These are phyloP conservation scores for Lepiota venenata DNA, from an alignment of 768 basidiomycete genomes.

Conservation along the genomic window DNA sequence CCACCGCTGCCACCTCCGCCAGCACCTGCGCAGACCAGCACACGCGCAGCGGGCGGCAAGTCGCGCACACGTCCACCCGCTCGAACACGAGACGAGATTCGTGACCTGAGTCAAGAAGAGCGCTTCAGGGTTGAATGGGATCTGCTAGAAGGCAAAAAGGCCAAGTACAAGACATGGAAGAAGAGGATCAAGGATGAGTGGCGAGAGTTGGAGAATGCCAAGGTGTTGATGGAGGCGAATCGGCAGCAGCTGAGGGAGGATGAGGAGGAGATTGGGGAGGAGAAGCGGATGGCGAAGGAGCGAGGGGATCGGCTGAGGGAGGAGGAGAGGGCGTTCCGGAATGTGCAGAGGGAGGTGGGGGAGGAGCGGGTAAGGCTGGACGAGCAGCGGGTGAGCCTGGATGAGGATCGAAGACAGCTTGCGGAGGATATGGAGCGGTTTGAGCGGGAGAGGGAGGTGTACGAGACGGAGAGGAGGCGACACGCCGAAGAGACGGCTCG, in stretches of 20 bases:
- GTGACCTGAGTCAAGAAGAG: not conserved
- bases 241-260: constrained; percentile 10
- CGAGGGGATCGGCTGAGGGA: not conserved
- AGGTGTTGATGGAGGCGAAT: constrained; percentile 12
- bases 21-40: not conserved
- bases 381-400: constrained; percentile 6
- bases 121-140: constrained; percentile 11
- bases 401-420: constrained; percentile 1
- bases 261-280: constrained; percentile 1
- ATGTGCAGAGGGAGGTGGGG: constrained; percentile 6
- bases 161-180: constrained; percentile 12
- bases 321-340: constrained; percentile 1
- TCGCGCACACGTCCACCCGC: not conserved
- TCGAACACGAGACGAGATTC: constrained; percentile 1
- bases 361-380: constrained; percentile 1
- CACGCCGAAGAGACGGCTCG: constrained; percentile 10
- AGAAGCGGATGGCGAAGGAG: constrained; percentile 4
- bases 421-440: constrained; percentile 5
- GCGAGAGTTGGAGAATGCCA: constrained; percentile 9
- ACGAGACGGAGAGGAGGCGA: constrained; percentile 7
- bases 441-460: constrained; percentile 1
- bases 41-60: constrained; percentile 1
- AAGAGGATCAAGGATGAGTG: constrained; percentile 11
- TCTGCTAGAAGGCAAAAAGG: constrained; percentile 8
- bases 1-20: not conserved